Base-by-base conservation (phyloP, 129 eudicot species). In the Helianthus tuberosus region DNA sequence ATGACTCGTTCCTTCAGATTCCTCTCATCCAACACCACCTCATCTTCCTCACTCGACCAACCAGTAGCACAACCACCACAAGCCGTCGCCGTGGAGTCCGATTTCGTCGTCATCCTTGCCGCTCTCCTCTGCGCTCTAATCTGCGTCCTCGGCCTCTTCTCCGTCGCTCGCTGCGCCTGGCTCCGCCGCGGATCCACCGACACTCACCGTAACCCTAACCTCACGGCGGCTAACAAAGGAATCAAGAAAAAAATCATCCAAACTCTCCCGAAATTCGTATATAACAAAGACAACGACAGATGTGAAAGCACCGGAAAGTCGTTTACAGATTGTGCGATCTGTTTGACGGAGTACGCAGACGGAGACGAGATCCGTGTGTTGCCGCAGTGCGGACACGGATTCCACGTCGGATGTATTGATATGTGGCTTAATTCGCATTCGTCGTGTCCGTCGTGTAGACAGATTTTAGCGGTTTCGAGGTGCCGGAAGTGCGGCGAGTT, bases 121-220 rank as follows among this genome's bases (percentile, higher is more conserved):
- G 90, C 96, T 11, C 83, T 89, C 36, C 87, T 84, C 55, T 89
- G 96, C 44, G 96, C 92, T 13, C 41, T 89, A 9, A 87, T 89
- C 43, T 87, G 96, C 64, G 88, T 84, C 1, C 74, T 87, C 11
- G 96, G 96, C 8, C 90, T 89, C 0, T 65, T 84, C 47, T 82
- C 86, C 5, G 96, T 87, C 4, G 96, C 87, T 64, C 88, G 96
- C 1, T 89, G 92, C 74, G 81, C 86, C n/a, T 89, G 96, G 84
- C 82, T 89, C 55, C 90, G 87, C 14, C 96, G 84, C 25, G 75
- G 81, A 4, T 5, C 78, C 52, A 62, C 67, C 74, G 17, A 48
- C 57, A 12, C 32, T 2, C 62, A 77, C 3, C 72, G 79, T 29
- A 44, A 69, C 38, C 66, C 74, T 2, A n/a, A 49, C 39, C 77